Conservation (phyloP, 78 protist species). For the Anaeramoeba flamelloides region DNA sequence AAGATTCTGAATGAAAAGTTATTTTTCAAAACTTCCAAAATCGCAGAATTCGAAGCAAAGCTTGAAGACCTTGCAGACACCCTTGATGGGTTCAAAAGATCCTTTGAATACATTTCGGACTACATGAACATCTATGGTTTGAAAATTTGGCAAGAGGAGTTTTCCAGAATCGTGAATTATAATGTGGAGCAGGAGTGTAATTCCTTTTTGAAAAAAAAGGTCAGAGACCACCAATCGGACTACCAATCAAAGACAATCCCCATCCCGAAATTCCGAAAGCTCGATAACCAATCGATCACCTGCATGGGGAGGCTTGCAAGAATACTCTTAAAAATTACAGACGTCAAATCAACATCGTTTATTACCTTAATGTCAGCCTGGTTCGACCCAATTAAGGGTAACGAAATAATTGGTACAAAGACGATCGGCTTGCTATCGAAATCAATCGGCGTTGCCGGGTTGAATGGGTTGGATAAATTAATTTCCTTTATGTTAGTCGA, state of each 20-base stretch:
- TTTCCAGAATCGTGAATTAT: slow-evolving; percentile 63
- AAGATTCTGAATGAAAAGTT: slow-evolving; percentile 39
- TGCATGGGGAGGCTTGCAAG: slow-evolving; percentile 70
- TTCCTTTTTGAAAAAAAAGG: slow-evolving; percentile 54
- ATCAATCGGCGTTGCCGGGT: slow-evolving; percentile 44
- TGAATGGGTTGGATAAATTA: slow-evolving; percentile 54
- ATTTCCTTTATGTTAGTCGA: slow-evolving; percentile 55
- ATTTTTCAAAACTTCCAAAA: slow-evolving; percentile 12
- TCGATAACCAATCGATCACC: no score
- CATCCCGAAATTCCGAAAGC: slow-evolving; percentile 53
- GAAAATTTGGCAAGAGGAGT: slow-evolving; percentile 80
- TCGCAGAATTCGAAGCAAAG: slow-evolving; percentile 5
- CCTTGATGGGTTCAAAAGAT: slow-evolving; percentile 53
- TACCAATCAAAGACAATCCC: slow-evolving; percentile 68
- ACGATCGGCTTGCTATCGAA: slow-evolving; percentile 33
- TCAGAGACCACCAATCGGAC: slow-evolving; percentile 46
- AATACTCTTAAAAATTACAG: slow-evolving; percentile 49
- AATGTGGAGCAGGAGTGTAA: slow-evolving; percentile 82
- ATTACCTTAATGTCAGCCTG: slow-evolving; percentile 33
- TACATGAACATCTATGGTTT: slow-evolving; percentile 72
- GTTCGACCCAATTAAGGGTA: slow-evolving; percentile 21
- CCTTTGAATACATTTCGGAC: slow-evolving; percentile 69
- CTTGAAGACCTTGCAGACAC: slow-evolving; percentile 12
- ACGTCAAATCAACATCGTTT: slow-evolving; percentile 35
- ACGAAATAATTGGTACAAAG: slow-evolving; percentile 43